A percentile compares a stretch with the other conserved stretches of the same genome.
Evolutionary conservation across 1,284 basidiomycete species (phyloP).

Genomic region (Heliocybe sulcata): DNA sequence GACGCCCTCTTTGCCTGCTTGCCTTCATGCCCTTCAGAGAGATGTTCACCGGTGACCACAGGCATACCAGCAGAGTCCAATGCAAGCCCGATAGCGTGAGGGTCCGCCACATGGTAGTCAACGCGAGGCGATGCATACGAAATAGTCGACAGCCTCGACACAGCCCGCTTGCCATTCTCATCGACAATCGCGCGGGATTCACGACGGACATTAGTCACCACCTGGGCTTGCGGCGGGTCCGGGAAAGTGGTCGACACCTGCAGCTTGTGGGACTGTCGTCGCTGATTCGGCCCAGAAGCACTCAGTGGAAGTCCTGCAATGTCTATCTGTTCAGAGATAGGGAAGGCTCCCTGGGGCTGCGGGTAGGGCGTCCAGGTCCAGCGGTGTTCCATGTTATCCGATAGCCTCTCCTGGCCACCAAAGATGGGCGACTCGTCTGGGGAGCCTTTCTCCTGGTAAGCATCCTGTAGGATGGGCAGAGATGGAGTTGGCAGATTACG

Average conservation of each 20-base stretch:
- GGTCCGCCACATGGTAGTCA: not conserved
- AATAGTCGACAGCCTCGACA: constrained; percentile 38
- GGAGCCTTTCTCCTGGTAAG: constrained; percentile 33
- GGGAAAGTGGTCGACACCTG: not conserved
- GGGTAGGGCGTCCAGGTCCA: constrained; percentile 60
- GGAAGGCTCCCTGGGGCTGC: not conserved
- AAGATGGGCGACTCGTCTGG: constrained; percentile 64
- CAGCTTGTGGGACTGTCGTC: not conserved
- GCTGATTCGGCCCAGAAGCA: not conserved
- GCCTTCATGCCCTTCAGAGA: constrained; percentile 10
- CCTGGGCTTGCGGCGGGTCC: not conserved
- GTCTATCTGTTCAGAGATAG: not conserved
- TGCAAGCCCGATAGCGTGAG: constrained; percentile 32
- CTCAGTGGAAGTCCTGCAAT: constrained; percentile 1
- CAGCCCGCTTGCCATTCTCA: not conserved
- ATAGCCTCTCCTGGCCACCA: constrained; percentile 62
- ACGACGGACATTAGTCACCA: not conserved
- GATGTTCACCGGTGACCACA: constrained; percentile 38
- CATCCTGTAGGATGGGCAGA: constrained; percentile 59
- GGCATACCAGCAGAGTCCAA: constrained; percentile 30
- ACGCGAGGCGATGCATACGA: constrained; percentile 13
- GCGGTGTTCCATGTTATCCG: constrained; percentile 34
- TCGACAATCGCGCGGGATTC: not conserved
- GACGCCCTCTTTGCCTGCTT: constrained; percentile 6
- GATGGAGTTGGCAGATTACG: constrained; percentile 54